Evolutionary conservation across 2,329 filamentous ascomycete genomes (phyloP).

Genomic region (Verticillium nubilum): DNA sequence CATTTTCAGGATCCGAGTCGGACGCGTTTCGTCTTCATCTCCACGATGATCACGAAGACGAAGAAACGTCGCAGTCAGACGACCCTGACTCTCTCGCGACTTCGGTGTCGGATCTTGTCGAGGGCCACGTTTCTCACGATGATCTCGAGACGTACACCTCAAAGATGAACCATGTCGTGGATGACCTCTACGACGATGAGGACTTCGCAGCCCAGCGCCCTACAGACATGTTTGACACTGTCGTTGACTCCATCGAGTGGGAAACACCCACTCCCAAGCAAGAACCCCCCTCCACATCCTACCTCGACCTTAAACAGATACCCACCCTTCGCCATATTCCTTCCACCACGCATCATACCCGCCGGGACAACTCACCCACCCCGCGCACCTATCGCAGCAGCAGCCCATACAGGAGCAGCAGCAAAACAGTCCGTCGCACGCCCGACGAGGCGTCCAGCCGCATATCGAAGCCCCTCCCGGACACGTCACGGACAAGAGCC

Average conservation of each 20-base stretch:
- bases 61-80: conserved; percentile 36
- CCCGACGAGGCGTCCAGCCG: conserved; percentile 40
- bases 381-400: conserved; percentile 19
- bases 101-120: conserved; percentile 40
- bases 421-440: conserved; percentile 33
- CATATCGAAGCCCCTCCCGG: conserved; percentile 41
- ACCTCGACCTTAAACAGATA: conserved; percentile 14
- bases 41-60: conserved; percentile 31
- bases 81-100: conserved; percentile 37
- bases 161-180: conserved; percentile 14
- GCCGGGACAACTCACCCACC: not conserved
- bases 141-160: conserved; percentile 12
- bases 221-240: conserved; percentile 23
- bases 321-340: conserved; percentile 16
- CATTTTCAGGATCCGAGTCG: conserved; percentile 46
- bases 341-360: not conserved
- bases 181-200: conserved; percentile 20
- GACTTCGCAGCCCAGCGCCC: conserved; percentile 33
- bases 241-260: conserved; percentile 26
- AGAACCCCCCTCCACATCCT: conserved; percentile 13
- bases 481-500: conserved; percentile 32
- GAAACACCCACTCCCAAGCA: conserved; percentile 39
- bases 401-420: conserved; percentile 23
- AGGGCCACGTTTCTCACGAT: conserved; percentile 27
- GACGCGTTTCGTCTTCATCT: conserved; percentile 24